Percentiles rank a stretch among this genome's conserved stretches.
phyloP scores from a whole-genome alignment of 1,139 yeast species.

The Casaregolazyma lundiana region DNA sequence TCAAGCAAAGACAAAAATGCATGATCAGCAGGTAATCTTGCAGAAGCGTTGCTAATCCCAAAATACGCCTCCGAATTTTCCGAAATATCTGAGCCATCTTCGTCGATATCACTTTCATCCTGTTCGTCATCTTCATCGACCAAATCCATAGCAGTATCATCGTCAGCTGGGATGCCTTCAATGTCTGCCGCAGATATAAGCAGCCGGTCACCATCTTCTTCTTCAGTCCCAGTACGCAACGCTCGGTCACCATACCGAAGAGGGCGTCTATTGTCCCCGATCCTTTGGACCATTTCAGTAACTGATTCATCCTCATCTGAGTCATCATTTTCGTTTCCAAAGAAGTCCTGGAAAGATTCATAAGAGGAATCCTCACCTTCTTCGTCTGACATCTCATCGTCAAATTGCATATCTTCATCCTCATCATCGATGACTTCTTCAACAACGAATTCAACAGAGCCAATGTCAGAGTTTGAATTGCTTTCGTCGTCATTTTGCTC shows the following conservation, averaged over 20 bases:
- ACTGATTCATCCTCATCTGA: conserved; percentile 9
- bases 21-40: conserved; percentile 9
- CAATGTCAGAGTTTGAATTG: conserved; percentile 29
- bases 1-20: conserved; percentile 12
- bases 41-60: conserved; percentile 14
- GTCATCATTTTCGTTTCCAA: conserved; percentile 17
- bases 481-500: conserved; percentile 30
- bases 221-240: background rate
- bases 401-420: conserved; percentile 25
- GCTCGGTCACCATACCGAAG: conserved; percentile 5
- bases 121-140: conserved; percentile 23
- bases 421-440: conserved; percentile 23
- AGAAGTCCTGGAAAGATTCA: conserved; percentile 9
- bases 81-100: conserved; percentile 13
- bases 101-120: conserved; percentile 19
- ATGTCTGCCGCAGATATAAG: conserved; percentile 13
- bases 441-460: conserved; percentile 9
- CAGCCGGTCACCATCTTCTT: conserved; percentile 3
- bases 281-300: conserved; percentile 1
- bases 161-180: conserved; percentile 17
- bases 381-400: conserved; percentile 37
- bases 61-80: conserved; percentile 16
- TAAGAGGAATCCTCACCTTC: conserved; percentile 16
- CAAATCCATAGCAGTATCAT: conserved; percentile 21
- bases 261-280: conserved; percentile 2